Conservation (phyloP, 352 stramenopile genomes). For the Phytophthora pluvialis region DNA sequence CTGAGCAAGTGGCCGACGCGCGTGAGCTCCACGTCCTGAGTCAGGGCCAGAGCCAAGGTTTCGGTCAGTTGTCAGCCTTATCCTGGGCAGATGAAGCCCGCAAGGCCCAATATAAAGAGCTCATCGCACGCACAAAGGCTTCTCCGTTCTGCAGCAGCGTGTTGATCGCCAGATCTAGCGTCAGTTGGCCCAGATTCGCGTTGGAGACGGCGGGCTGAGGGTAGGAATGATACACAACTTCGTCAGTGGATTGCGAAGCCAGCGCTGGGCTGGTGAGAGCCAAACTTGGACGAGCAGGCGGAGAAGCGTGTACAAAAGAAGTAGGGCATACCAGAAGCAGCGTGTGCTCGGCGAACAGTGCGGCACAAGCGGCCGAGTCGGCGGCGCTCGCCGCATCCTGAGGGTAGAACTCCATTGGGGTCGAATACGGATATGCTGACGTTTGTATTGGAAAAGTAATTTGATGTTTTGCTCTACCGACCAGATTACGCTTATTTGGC, state of each 20-base stretch:
- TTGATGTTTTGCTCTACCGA: no score
- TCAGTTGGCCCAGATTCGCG: slow-evolving; percentile 83
- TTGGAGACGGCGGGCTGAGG: slow-evolving; percentile 74
- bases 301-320: neutral
- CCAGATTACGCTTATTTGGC: no score
- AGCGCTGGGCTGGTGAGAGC: neutral
- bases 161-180: slow-evolving; percentile 80
- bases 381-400: slow-evolving; percentile 30
- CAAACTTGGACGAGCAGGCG: neutral
- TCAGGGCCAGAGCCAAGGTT: slow-evolving; percentile 4
- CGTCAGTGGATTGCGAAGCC: slow-evolving; percentile 13
- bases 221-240: slow-evolving; percentile 20
- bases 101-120: neutral
- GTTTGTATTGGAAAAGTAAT: slow-evolving; percentile 4
- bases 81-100: neutral
- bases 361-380: slow-evolving; percentile 27
- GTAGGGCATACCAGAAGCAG: slow-evolving; percentile 57
- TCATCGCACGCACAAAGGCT: slow-evolving; percentile 44
- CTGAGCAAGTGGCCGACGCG: slow-evolving; percentile 70
- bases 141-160: slow-evolving; percentile 63
- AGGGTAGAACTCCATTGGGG: slow-evolving; percentile 62
- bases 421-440: slow-evolving; percentile 1
- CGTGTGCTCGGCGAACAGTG: slow-evolving; percentile 60
- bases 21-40: slow-evolving; percentile 47
- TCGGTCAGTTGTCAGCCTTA: slow-evolving; percentile 13